A percentile compares a stretch with the other conserved stretches of the same genome.
Evolutionary conservation across 306 rosid genomes (phyloP).

Genomic region (Trifolium pratense): DNA sequence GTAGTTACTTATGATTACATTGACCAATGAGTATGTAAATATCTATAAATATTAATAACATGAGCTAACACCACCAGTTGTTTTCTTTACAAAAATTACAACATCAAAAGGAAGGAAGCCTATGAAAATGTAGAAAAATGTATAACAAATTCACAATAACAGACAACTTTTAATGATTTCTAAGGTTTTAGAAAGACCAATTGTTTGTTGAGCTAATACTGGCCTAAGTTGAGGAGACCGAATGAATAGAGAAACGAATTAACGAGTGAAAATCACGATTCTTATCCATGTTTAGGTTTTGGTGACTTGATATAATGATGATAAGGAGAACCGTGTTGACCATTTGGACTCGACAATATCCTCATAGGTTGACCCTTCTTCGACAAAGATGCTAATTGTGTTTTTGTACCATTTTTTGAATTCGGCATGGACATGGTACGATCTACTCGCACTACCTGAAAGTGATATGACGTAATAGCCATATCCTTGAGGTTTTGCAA

Average conservation of each 20-base stretch:
- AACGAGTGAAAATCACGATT: slow-evolving; percentile 8
- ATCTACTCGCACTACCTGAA: slow-evolving; percentile 68
- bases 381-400: slow-evolving; percentile 60
- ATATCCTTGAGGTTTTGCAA: slow-evolving; percentile 83
- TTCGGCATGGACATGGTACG: slow-evolving; percentile 63
- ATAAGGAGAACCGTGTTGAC: slow-evolving; percentile 70
- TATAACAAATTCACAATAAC: slow-evolving; percentile 38
- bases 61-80: slow-evolving; percentile 40
- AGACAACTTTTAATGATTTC: slow-evolving; percentile 25
- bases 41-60: slow-evolving; percentile 37
- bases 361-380: slow-evolving; percentile 75
- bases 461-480: slow-evolving; percentile 78
- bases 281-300: slow-evolving; percentile 51
- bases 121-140: slow-evolving; percentile 30
- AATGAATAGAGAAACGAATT: slow-evolving; percentile 42
- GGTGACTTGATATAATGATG: slow-evolving; percentile 57
- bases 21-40: slow-evolving; percentile 40
- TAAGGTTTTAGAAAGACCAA: slow-evolving; percentile 27
- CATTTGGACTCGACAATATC: slow-evolving; percentile 67
- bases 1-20: slow-evolving; percentile 36
- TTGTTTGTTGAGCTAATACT: slow-evolving; percentile 22
- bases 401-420: slow-evolving; percentile 61
- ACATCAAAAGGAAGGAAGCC: slow-evolving; percentile 35
- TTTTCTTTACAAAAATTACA: slow-evolving; percentile 35
- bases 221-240: slow-evolving; percentile 37